Evolutionary conservation across 2,329 filamentous ascomycete species (phyloP).

Genomic region (Trichoderma sp.): DNA sequence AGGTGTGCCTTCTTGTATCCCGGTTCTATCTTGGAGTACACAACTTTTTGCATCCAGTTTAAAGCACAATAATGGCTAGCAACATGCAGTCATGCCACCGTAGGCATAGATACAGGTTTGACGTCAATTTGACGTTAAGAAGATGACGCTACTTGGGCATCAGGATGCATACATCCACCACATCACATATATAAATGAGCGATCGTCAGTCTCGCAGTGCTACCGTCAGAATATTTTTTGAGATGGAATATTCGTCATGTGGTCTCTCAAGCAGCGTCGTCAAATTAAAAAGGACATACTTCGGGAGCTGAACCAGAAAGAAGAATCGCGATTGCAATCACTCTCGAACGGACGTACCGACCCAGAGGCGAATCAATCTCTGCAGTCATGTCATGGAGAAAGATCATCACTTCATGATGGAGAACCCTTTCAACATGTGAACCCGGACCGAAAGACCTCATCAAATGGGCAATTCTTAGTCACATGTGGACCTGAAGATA

Average conservation of each 20-base stretch:
- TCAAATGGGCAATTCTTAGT: neutral
- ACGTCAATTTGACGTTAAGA: conserved; percentile 2
- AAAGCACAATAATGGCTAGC: neutral
- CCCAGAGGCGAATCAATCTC: neutral
- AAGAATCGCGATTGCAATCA: neutral
- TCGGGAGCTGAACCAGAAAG: neutral
- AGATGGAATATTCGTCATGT: neutral
- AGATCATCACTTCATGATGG: neutral
- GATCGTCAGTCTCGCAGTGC: neutral
- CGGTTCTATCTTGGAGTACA: neutral
- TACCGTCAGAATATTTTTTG: neutral
- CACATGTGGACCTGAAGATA: conserved; percentile 31
- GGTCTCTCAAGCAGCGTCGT: neutral
- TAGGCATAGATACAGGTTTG: neutral
- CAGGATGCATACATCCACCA: neutral
- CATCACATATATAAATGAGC: neutral
- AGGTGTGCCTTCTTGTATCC: neutral
- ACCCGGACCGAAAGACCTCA: neutral
- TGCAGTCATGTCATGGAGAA: neutral
- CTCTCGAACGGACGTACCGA: neutral
- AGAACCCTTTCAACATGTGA: neutral
- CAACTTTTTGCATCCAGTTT: neutral
- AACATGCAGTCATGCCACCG: neutral
- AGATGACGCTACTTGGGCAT: neutral
- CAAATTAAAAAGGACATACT: neutral